phyloP scores from a whole-genome alignment of 139 green algal species.

The Chlamydomonas sp. region DNA sequence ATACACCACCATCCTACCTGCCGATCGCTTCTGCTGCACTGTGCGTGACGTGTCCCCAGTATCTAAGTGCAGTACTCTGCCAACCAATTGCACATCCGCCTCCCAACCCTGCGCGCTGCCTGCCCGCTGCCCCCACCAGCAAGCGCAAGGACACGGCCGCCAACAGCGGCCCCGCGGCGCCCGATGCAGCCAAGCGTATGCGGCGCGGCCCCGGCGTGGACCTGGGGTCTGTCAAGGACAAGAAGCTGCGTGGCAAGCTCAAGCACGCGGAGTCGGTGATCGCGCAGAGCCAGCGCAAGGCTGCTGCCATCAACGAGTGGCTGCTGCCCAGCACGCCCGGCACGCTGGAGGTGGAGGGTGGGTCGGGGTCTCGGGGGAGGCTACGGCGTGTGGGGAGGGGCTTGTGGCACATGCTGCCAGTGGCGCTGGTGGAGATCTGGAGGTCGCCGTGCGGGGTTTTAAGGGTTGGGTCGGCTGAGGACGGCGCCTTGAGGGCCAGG shows the following conservation, averaged over 20 bases:
- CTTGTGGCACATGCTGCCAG: too few species aligned
- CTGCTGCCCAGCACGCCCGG: constrained; percentile 85
- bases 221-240: constrained; percentile 72
- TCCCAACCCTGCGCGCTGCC: too few species aligned
- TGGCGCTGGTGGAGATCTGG: too few species aligned
- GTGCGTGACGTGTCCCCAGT: too few species aligned
- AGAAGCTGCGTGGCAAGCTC: constrained; percentile 89
- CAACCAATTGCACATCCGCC: too few species aligned
- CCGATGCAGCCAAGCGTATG: constrained; percentile 22
- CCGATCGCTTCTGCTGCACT: too few species aligned
- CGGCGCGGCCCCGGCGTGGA: constrained; percentile 46
- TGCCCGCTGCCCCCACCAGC: background rate
- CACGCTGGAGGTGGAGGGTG: constrained; percentile 87
- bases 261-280: constrained; percentile 70
- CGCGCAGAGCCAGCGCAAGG: constrained; percentile 65
- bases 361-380: background rate
- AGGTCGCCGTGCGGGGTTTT: too few species aligned
- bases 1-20: too few species aligned
- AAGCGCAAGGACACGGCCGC: background rate
- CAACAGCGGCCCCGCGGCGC: background rate
- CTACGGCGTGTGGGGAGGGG: too few species aligned
- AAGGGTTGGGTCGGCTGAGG: too few species aligned
- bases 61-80: too few species aligned
- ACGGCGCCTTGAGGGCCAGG: too few species aligned
- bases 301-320: constrained; percentile 78